Base-by-base conservation (phyloP, 108 stramenopile species). In the Seminavis robusta region DNA sequence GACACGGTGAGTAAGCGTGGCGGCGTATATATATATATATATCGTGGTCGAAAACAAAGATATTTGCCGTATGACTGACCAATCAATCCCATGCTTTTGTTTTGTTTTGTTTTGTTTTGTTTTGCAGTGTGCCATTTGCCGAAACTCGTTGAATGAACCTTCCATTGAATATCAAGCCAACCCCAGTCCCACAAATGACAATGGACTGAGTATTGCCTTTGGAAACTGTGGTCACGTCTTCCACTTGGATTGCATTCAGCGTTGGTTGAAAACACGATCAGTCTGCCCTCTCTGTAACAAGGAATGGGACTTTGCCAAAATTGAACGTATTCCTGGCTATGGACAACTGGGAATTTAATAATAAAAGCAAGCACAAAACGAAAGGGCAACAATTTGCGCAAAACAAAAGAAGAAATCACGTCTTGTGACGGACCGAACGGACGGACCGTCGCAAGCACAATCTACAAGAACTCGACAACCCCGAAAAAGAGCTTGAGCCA, bases 231-330 rank as follows among this genome's bases (percentile, higher is more conserved):
- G 95, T 21, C 97, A 98, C 61, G 95, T 96, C n/a, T 99, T 99
- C 73, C 98, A 99, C 77, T 72, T 98, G 49, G 98, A 99, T 77
- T 99, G 98, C 77, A 98, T 98, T 62, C 96, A 97, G 74, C 85
- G 98, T 45, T 99, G 98, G 98, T 67, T 98, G 48, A 95, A 94
- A 74, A 97, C 97, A 5, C 58, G 96, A 55, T 88, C 84, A 55
- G 97, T 98, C 3, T 99, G 98, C 77, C 97, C 98, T 4, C 80
- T 99, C 20, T 99, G 98, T 54, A 97, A 97, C 69, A 96, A 96
- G 85, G 97, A 98, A 86, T 99, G 98, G 98, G 98, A 99, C 52
- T 97, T 96, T 73, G 85, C 95, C 39, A 99, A 99, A 74, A 99
- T 99, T 67, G 97, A 99, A 70, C 79, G 94, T 39, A 95, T 95